These are phyloP conservation scores for Plasmodium knowlesi DNA, from an alignment of 169 alveolate species.

Conservation along the genomic window DNA sequence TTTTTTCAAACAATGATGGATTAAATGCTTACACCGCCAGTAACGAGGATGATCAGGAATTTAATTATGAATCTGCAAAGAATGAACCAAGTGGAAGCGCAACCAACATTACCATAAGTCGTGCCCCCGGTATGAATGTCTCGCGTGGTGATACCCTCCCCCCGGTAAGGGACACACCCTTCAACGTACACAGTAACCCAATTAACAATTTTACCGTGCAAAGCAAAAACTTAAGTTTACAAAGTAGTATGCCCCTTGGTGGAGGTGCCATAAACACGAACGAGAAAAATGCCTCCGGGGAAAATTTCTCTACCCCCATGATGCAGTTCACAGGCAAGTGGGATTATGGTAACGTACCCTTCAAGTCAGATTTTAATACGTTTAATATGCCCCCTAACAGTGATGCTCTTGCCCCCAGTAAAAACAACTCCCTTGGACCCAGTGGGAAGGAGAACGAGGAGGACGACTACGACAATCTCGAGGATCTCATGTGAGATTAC, in stretches of 20 bases:
- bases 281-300: not conserved
- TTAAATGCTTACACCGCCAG: not conserved
- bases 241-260: not conserved
- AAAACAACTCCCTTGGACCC: not conserved
- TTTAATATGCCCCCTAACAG: not conserved
- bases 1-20: not conserved
- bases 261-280: not conserved
- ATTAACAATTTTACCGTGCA: not conserved
- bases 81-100: not conserved
- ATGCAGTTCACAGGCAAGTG: constrained; percentile 12
- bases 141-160: not conserved
- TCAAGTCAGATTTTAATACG: constrained; percentile 6
- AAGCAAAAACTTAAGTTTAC: not conserved
- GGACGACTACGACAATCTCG: constrained; percentile 47
- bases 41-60: not conserved
- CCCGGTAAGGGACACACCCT: not conserved
- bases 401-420: not conserved
- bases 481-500: constrained; percentile 25
- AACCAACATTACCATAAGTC: not conserved
- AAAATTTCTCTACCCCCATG: not conserved
- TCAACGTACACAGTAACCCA: not conserved
- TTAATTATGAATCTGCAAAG: not conserved
- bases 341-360: constrained; percentile 13
- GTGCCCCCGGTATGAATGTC: not conserved
- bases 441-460: constrained; percentile 1